Percentiles rank a stretch among this genome's conserved stretches.
phyloP scores from a whole-genome alignment of 1,284 basidiomycete genomes.

The Meira nashicola region DNA sequence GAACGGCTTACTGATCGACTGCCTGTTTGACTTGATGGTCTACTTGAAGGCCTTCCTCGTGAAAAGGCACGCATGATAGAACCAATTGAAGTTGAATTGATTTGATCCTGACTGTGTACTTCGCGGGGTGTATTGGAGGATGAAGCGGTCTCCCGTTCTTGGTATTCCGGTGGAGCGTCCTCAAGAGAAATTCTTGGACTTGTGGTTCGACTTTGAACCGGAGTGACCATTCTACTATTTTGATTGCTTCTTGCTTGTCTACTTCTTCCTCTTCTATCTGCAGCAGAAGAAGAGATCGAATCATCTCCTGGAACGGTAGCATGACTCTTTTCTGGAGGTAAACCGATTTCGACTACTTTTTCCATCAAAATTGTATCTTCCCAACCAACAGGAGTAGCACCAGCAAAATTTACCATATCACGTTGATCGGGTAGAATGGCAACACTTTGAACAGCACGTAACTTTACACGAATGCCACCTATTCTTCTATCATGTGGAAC shows the following conservation, averaged over 20 bases:
- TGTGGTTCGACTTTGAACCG: background rate
- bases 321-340: constrained; percentile 14
- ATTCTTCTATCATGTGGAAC: constrained; percentile 46
- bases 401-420: constrained; percentile 24
- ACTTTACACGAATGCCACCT: constrained; percentile 44
- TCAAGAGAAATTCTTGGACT: background rate
- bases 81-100: constrained; percentile 3
- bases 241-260: background rate
- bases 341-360: constrained; percentile 47
- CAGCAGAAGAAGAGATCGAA: constrained; percentile 28
- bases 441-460: constrained; percentile 46
- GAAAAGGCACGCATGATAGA: constrained; percentile 35
- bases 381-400: constrained; percentile 32
- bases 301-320: constrained; percentile 26
- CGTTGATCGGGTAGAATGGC: constrained; percentile 28
- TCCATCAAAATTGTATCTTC: constrained; percentile 49
- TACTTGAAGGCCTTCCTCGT: constrained; percentile 31
- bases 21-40: constrained; percentile 8
- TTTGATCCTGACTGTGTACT: constrained; percentile 11
- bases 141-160: background rate
- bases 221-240: constrained; percentile 8
- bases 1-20: constrained; percentile 4
- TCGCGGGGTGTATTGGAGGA: background rate
- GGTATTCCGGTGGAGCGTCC: constrained; percentile 7
- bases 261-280: constrained; percentile 20